Percentiles rank a stretch among this genome's conserved stretches.
Conservation (phyloP, 2,329 filamentous ascomycete species). For the Claviceps maximensis region DNA sequence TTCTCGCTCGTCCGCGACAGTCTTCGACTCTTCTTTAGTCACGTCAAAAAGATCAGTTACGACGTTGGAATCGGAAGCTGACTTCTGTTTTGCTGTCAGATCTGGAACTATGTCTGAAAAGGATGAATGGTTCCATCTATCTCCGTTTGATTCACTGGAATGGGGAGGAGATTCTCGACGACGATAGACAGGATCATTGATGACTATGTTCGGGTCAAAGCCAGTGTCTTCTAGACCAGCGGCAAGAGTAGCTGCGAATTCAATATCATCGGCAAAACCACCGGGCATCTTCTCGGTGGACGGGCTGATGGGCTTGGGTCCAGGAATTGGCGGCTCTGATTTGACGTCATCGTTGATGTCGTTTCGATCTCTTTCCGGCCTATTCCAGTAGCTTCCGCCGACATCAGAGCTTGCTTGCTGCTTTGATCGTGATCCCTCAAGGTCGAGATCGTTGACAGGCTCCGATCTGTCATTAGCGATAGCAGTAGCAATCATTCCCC, state of each 20-base stretch:
- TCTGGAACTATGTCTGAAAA: slow-evolving; percentile 35
- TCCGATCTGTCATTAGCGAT: slow-evolving; percentile 29
- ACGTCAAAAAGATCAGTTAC: slow-evolving; percentile 36
- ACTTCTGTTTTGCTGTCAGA: slow-evolving; percentile 11
- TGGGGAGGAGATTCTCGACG: slow-evolving; percentile 51
- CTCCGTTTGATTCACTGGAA: slow-evolving; percentile 33
- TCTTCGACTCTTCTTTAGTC: slow-evolving; percentile 17
- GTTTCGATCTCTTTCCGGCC: slow-evolving; percentile 10
- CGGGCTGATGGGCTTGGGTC: slow-evolving; percentile 42
- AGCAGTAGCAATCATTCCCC: slow-evolving; percentile 40
- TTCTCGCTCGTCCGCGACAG: slow-evolving; percentile 13
- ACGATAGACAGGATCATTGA: slow-evolving; percentile 50
- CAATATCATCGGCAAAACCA: slow-evolving; percentile 51
- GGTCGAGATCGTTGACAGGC: slow-evolving; percentile 21
- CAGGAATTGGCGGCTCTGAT: slow-evolving; percentile 36
- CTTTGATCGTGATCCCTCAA: slow-evolving; percentile 7
- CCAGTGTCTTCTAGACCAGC: slow-evolving; percentile 56
- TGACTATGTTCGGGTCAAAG: slow-evolving; percentile 58
- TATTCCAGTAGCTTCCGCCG: slow-evolving; percentile 8
- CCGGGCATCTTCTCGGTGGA: slow-evolving; percentile 44
- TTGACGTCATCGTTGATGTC: slow-evolving; percentile 26
- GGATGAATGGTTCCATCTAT: slow-evolving; percentile 33
- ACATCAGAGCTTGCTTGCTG: slow-evolving; percentile 5
- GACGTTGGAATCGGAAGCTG: slow-evolving; percentile 26
- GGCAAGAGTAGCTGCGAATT: slow-evolving; percentile 56